Percentiles rank a stretch among this genome's conserved stretches.
Conservation (phyloP, 257 asterid genomes). For the Solanum clarkiae region DNA sequence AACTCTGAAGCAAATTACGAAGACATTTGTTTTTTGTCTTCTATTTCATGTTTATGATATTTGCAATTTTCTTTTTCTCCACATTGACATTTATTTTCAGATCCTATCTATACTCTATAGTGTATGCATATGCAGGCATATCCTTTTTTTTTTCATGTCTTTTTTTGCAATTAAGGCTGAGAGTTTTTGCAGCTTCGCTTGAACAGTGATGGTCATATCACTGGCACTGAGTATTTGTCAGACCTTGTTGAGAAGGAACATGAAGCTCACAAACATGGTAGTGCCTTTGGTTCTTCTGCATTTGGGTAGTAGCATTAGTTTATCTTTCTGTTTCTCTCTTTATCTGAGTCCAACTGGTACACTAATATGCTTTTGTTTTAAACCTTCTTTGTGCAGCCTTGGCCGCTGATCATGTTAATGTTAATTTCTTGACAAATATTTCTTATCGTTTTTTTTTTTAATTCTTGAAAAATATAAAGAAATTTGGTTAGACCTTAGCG, state of each 20-base stretch:
- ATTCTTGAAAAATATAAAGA: background rate
- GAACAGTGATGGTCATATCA: conserved; percentile 59
- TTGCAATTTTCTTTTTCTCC: background rate
- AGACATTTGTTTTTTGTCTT: background rate
- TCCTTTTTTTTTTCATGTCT: background rate
- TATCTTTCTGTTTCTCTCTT: background rate
- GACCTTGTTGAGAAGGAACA: conserved; percentile 96
- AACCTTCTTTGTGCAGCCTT: background rate
- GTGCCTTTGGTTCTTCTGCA: conserved; percentile 10
- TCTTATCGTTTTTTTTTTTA: background rate
- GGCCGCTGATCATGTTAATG: background rate
- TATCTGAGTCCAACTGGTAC: background rate
- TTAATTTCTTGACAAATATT: background rate
- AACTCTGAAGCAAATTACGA: background rate
- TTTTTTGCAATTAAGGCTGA: background rate
- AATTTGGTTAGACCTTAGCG: background rate
- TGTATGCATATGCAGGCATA: background rate
- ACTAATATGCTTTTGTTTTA: background rate
- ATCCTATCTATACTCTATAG: background rate
- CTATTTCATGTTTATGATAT: background rate
- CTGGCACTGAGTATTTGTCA: conserved; percentile 83
- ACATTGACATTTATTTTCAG: background rate
- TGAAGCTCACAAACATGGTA: conserved; percentile 69
- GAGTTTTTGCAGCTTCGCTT: conserved; percentile 69
- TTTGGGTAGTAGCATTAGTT: background rate